These are phyloP conservation scores for Aspergillus affinis DNA, from an alignment of 495 filamentous ascomycete genomes.

Conservation along the genomic window DNA sequence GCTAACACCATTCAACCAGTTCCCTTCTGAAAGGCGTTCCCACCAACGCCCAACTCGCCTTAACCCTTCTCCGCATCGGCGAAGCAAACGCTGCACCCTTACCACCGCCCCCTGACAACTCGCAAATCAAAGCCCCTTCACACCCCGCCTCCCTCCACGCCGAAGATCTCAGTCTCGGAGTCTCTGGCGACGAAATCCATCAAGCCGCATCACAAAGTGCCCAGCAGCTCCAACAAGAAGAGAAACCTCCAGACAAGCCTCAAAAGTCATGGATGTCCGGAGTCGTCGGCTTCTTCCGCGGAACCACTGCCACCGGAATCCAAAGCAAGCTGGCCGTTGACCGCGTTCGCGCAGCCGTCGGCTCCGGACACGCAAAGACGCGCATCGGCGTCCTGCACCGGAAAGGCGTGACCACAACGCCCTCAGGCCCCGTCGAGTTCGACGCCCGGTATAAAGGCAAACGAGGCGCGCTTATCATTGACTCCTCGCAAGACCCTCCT, in stretches of 20 bases:
- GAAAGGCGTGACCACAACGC: constrained; percentile 35
- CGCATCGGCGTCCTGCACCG: constrained; percentile 67
- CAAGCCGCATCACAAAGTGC: constrained; percentile 26
- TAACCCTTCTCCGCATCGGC: constrained; percentile 82
- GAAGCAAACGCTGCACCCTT: constrained; percentile 81
- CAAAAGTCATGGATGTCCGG: constrained; percentile 51
- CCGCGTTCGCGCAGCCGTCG: constrained; percentile 63
- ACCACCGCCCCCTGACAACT: constrained; percentile 62
- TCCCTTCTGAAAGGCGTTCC: constrained; percentile 80
- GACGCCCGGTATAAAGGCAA: constrained; percentile 68
- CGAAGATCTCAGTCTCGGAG: constrained; percentile 44
- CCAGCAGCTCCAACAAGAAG: constrained; percentile 1
- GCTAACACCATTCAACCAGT: constrained; percentile 32
- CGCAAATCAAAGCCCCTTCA: constrained; percentile 31
- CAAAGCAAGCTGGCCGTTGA: constrained; percentile 70
- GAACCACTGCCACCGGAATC: constrained; percentile 64
- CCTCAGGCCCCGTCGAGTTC: constrained; percentile 72
- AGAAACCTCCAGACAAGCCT: constrained; percentile 6
- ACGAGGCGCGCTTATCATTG: constrained; percentile 70
- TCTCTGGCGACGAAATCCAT: constrained; percentile 53
- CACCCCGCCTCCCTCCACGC: constrained; percentile 30
- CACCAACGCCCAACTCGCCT: constrained; percentile 81
- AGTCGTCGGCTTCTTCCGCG: constrained; percentile 67
- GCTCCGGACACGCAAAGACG: constrained; percentile 65
- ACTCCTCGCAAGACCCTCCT: constrained; percentile 50